Evolutionary conservation across 495 filamentous ascomycete genomes (phyloP), one percentile per base, ranked within the genome.

Genomic region (Penicillium maclennaniae): DNA sequence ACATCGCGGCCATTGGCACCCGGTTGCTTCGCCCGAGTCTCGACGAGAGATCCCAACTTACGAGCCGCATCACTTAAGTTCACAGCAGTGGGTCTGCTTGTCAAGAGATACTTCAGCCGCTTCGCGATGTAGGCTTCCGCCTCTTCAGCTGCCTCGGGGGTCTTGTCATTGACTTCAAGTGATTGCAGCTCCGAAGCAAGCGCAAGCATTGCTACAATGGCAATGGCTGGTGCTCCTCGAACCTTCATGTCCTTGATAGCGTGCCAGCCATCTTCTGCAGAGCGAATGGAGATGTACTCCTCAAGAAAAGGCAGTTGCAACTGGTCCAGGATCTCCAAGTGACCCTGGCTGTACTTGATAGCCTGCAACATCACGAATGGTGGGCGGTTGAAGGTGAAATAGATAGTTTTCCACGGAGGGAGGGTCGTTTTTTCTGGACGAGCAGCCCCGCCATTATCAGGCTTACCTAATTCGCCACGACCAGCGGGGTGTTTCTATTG

Each of bases 181-280:
- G 43, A 45, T 20, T 64, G 53, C 19, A 75, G 56, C 42, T 77
- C 74, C 12, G 93, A 86, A 6, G 88, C 90, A 28, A 96, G 81
- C 6, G 87, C 85, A 34, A 98, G 82, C 7, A 89, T 90, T 21
- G 95, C 93, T 15, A 98, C 93, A 47, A 98, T 97, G 31, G 95
- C 93, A 62, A 98, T 98, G 38, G 95, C 93, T 17, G 93, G 93
- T 12, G 93, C 93, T 26, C 93, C 90, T 69, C 91, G 82, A 20
- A 96, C 92, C 51, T 90, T 83, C 93, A 98, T 98, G 17, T 88
- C 80, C 65, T 87, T 88, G 67, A 98, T 98, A 45, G 90, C 89
- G 67, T 91, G 81, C 79, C 91, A 97, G 15, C 87, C 93, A 72
- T 96, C 88, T 57, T 91, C 79, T 56, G 83, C 80, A 12, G 84